Conservation (phyloP, 2,329 filamentous ascomycete species). For the Sclerotinia glacialis region DNA sequence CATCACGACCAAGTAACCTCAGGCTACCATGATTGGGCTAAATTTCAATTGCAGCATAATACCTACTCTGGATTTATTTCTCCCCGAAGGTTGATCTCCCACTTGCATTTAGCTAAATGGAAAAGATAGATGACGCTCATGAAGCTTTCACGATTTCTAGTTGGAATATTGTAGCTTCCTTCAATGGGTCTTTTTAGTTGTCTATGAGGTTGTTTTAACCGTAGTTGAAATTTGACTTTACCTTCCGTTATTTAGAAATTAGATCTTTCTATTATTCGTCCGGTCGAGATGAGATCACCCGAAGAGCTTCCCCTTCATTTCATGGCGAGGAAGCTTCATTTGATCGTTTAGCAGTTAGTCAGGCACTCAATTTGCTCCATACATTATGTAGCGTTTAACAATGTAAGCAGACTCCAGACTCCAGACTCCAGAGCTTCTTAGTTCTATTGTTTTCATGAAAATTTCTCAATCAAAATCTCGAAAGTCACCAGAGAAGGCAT, state of each 20-base stretch:
- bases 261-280: background rate
- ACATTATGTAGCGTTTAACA: background rate
- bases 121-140: constrained; percentile 3
- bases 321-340: background rate
- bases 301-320: constrained; percentile 7
- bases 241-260: background rate
- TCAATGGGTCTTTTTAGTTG: background rate
- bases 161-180: background rate
- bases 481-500: background rate
- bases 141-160: background rate
- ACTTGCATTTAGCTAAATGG: background rate
- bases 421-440: background rate
- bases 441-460: background rate
- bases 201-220: too few relatives aligned
- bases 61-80: background rate
- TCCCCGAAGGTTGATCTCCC: background rate
- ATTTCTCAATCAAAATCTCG: background rate
- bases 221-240: background rate
- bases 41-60: background rate
- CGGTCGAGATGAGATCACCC: background rate
- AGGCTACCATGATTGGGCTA: background rate
- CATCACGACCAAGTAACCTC: background rate
- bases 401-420: background rate
- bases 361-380: background rate
- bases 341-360: background rate